These are phyloP conservation scores for Peribolospora baueri DNA, from an alignment of 768 basidiomycete species.

Conservation along the genomic window DNA sequence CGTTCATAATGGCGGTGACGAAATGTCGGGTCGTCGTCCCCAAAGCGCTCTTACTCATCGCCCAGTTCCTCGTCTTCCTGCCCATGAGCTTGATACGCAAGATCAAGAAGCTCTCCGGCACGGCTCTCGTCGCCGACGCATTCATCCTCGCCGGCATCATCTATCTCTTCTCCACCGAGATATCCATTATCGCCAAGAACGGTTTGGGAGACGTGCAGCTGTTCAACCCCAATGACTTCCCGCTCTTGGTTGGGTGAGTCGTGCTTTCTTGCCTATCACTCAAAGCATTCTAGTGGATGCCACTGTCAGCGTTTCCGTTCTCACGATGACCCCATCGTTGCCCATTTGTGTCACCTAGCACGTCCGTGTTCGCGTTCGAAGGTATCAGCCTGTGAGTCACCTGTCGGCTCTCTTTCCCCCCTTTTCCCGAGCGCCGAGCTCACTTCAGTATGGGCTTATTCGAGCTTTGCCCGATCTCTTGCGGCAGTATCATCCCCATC, in stretches of 20 bases:
- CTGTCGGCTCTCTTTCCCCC: slow-evolving; percentile 1
- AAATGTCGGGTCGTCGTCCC: slow-evolving; percentile 43
- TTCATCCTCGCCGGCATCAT: slow-evolving; percentile 75
- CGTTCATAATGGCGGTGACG: slow-evolving; percentile 59
- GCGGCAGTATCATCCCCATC: slow-evolving; percentile 56
- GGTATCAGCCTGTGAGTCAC: slow-evolving; percentile 61
- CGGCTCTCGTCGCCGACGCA: slow-evolving; percentile 75
- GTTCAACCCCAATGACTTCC: slow-evolving; percentile 76
- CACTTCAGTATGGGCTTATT: neutral
- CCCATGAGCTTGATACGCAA: slow-evolving; percentile 75
- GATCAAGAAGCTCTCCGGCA: slow-evolving; percentile 77
- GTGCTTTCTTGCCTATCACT: too few species aligned
- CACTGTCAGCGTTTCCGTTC: too few species aligned
- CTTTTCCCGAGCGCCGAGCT: neutral
- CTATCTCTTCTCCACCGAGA: slow-evolving; percentile 66
- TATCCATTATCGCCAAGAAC: slow-evolving; percentile 34
- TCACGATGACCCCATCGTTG: too few species aligned
- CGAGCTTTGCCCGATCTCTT: slow-evolving; percentile 1
- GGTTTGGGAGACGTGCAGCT: slow-evolving; percentile 58
- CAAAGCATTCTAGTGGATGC: too few species aligned
- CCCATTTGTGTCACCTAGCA: slow-evolving; percentile 26
- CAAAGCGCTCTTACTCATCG: slow-evolving; percentile 49
- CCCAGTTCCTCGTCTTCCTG: slow-evolving; percentile 64
- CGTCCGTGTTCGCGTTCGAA: slow-evolving; percentile 95
- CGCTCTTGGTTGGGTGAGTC: slow-evolving; percentile 67